phyloP scores from a whole-genome alignment of 2,329 filamentous ascomycete species.

The Pseudogymnoascus sp. region DNA sequence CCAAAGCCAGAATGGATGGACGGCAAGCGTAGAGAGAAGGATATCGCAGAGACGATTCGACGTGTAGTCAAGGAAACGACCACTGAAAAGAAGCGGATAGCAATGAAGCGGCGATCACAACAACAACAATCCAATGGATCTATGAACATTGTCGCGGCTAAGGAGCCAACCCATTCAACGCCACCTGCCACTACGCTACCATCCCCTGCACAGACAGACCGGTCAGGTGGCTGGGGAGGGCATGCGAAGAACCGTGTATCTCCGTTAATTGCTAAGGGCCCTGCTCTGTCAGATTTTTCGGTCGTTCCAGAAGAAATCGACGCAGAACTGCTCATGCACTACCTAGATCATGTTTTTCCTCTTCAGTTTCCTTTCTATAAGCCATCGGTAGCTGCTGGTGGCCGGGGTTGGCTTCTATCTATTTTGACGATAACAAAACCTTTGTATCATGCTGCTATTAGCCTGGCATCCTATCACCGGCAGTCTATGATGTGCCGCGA shows the following conservation, averaged over 20 bases:
- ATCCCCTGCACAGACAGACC: not conserved
- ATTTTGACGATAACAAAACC: slow-evolving; percentile 47
- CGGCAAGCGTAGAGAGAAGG: slow-evolving; percentile 30
- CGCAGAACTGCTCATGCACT: slow-evolving; percentile 42
- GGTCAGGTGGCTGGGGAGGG: not conserved
- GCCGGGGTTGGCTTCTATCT: slow-evolving; percentile 51
- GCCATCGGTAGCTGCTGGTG: slow-evolving; percentile 44
- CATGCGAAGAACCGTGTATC: not conserved
- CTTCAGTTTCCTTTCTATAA: slow-evolving; percentile 55
- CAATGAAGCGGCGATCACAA: slow-evolving; percentile 4
- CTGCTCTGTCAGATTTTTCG: not conserved
- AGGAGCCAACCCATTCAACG: not conserved
- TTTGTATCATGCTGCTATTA: slow-evolving; percentile 47
- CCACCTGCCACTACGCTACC: not conserved
- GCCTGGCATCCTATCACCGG: slow-evolving; percentile 48
- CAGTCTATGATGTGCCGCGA: slow-evolving; percentile 35
- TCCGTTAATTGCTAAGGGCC: not conserved
- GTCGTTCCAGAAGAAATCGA: slow-evolving; percentile 10
- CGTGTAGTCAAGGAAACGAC: slow-evolving; percentile 46
- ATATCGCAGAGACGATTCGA: slow-evolving; percentile 44
- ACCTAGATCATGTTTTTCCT: slow-evolving; percentile 53
- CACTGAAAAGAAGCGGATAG: slow-evolving; percentile 24
- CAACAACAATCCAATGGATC: not conserved
- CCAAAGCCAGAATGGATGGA: slow-evolving; percentile 11
- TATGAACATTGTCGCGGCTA: not conserved